These are phyloP conservation scores for Argentina anserina DNA, from an alignment of 306 rosid genomes.

Conservation along the genomic window DNA sequence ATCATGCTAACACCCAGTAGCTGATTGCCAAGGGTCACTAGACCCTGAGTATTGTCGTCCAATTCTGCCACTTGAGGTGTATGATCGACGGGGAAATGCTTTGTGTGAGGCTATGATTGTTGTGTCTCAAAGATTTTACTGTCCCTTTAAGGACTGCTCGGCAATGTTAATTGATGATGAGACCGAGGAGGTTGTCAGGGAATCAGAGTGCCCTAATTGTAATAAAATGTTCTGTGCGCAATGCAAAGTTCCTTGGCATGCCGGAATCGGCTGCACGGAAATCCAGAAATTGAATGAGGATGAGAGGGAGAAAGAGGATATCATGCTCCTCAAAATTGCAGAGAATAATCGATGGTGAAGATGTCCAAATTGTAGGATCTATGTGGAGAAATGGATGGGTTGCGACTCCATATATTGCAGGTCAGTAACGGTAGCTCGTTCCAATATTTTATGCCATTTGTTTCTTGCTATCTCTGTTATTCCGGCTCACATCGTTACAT, in stretches of 20 bases:
- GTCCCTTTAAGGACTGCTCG: slow-evolving; percentile 62
- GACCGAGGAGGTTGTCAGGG: slow-evolving; percentile 9
- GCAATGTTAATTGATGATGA: slow-evolving; percentile 36
- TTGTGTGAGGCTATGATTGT: slow-evolving; percentile 34
- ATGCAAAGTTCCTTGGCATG: slow-evolving; percentile 65
- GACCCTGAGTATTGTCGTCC: slow-evolving; percentile 40
- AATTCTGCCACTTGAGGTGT: slow-evolving; percentile 35
- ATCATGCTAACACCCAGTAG: too few species aligned
- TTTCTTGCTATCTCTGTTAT: background rate
- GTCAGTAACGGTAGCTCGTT: background rate
- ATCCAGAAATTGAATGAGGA: slow-evolving; percentile 29
- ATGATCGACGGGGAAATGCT: slow-evolving; percentile 43
- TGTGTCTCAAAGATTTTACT: slow-evolving; percentile 28
- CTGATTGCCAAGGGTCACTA: slow-evolving; percentile 33
- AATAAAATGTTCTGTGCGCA: slow-evolving; percentile 56
- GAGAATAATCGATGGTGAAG: slow-evolving; percentile 35
- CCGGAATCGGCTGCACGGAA: slow-evolving; percentile 40
- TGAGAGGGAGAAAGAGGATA: slow-evolving; percentile 41
- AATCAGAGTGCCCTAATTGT: slow-evolving; percentile 53
- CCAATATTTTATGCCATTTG: background rate
- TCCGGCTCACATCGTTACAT: background rate
- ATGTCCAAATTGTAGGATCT: slow-evolving; percentile 49
- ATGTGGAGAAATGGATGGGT: slow-evolving; percentile 37
- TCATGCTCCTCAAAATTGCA: slow-evolving; percentile 38
- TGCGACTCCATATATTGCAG: background rate